Percentiles rank a stretch among this genome's conserved stretches.
Evolutionary conservation across 2,329 filamentous ascomycete genomes (phyloP).

Genomic region (Aspergillus sp.): DNA sequence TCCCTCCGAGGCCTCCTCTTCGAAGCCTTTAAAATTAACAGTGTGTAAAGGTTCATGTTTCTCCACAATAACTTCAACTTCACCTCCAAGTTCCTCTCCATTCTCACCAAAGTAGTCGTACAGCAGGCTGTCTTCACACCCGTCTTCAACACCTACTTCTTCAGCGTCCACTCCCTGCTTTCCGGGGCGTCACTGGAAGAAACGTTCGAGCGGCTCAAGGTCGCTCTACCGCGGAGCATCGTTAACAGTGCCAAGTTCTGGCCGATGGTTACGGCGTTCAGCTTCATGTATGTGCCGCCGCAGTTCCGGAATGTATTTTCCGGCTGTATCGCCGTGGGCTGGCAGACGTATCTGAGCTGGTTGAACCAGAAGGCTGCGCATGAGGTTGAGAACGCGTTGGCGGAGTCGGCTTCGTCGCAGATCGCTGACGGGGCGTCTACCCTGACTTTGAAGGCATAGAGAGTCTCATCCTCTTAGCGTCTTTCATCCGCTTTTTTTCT

Average conservation of each 20-base stretch:
- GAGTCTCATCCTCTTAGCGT: too few relatives aligned
- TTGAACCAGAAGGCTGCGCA: constrained; percentile 75
- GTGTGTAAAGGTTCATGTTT: constrained; percentile 69
- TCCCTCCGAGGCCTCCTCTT: background rate
- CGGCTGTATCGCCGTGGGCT: constrained; percentile 78
- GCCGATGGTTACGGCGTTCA: constrained; percentile 85
- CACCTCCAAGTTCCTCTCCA: constrained; percentile 69
- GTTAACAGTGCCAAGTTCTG: constrained; percentile 84
- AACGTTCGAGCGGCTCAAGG: constrained; percentile 70
- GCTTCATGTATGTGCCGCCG: constrained; percentile 79
- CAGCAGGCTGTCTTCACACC: constrained; percentile 84
- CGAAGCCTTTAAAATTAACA: background rate
- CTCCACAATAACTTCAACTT: constrained; percentile 85
- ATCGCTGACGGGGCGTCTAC: constrained; percentile 16
- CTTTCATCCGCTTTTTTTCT: background rate
- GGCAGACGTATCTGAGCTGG: constrained; percentile 89
- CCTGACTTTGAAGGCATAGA: constrained; percentile 24
- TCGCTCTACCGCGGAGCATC: constrained; percentile 77
- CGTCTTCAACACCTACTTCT: constrained; percentile 81
- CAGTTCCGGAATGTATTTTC: constrained; percentile 82
- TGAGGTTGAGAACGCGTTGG: constrained; percentile 50
- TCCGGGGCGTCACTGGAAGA: constrained; percentile 68
- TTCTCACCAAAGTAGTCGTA: constrained; percentile 76
- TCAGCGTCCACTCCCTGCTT: constrained; percentile 76
- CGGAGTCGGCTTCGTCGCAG: constrained; percentile 20